Evolutionary conservation across 192 early-diverging fungal species (phyloP).

Genomic region (Chytriomyces sp.): DNA sequence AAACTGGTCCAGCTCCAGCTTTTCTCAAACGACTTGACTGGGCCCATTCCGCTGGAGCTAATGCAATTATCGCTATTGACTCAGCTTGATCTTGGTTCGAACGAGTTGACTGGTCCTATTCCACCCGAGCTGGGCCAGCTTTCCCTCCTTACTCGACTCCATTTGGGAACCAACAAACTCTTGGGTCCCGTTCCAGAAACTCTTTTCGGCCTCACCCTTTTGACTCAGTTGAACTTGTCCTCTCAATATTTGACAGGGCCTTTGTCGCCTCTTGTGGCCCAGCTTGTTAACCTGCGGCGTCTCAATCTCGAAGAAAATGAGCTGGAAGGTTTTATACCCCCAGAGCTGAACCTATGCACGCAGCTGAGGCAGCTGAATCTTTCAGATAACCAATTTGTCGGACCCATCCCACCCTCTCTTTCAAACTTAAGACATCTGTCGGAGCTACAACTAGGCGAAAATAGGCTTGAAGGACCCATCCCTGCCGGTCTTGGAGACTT

Average conservation of each 20-base stretch:
- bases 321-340: neutral
- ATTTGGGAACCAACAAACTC: neutral
- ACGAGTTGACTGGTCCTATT: too few relatives aligned
- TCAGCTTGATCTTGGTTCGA: too few relatives aligned
- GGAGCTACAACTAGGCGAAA: neutral
- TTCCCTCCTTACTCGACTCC: too few relatives aligned
- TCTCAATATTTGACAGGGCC: neutral
- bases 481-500: neutral
- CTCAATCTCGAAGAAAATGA: neutral
- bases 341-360: neutral
- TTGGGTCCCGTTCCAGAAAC: neutral
- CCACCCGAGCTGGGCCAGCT: too few relatives aligned
- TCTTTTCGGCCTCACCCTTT: neutral
- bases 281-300: neutral
- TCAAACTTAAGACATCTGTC: neutral
- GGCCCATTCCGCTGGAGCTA: too few relatives aligned
- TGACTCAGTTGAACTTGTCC: neutral
- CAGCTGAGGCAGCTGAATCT: neutral
- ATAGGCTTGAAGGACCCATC: neutral
- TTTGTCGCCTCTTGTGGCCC: neutral
- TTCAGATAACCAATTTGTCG: neutral
- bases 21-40: too few relatives aligned
- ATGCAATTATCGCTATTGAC: too few relatives aligned
- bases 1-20: too few relatives aligned
- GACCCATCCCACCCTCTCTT: neutral